Conservation (phyloP, 2,329 filamentous ascomycete species). For the Graphiopsis chlorocephala region DNA sequence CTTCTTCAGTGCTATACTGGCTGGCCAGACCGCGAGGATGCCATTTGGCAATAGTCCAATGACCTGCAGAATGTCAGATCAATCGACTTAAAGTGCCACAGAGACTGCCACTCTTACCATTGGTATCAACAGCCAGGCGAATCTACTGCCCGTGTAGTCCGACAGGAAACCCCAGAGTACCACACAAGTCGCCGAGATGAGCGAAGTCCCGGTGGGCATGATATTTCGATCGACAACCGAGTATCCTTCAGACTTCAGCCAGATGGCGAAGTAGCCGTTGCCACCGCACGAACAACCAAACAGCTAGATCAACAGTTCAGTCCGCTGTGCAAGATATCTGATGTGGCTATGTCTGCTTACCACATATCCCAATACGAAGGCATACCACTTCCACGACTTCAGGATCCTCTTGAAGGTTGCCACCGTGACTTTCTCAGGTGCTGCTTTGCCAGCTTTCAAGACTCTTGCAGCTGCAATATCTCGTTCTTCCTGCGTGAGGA, state of each 20-base stretch:
- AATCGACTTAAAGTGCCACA: background rate
- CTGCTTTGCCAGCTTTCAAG: constrained; percentile 1
- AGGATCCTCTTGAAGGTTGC: constrained; percentile 1
- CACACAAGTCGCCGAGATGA: constrained; percentile 6
- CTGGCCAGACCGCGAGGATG: constrained; percentile 16
- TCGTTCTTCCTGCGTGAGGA: constrained; percentile 24
- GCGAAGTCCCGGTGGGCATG: constrained; percentile 41
- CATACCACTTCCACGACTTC: constrained; percentile 2
- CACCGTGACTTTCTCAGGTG: background rate
- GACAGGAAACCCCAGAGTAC: constrained; percentile 16
- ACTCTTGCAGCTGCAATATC: background rate
- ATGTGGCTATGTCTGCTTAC: background rate
- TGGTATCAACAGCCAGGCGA: constrained; percentile 10
- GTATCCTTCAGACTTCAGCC: constrained; percentile 44
- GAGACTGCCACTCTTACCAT: background rate
- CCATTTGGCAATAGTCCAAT: constrained; percentile 12
- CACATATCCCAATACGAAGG: background rate
- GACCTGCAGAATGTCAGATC: background rate
- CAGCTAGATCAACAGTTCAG: background rate
- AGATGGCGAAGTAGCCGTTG: constrained; percentile 46
- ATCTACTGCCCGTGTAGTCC: constrained; percentile 17
- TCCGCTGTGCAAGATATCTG: background rate
- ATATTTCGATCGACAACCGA: constrained; percentile 56
- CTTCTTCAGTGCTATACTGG: constrained; percentile 2
- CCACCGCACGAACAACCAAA: background rate